Base-by-base conservation (phyloP, 768 basidiomycete species). In the Lyophyllum shimeji region DNA sequence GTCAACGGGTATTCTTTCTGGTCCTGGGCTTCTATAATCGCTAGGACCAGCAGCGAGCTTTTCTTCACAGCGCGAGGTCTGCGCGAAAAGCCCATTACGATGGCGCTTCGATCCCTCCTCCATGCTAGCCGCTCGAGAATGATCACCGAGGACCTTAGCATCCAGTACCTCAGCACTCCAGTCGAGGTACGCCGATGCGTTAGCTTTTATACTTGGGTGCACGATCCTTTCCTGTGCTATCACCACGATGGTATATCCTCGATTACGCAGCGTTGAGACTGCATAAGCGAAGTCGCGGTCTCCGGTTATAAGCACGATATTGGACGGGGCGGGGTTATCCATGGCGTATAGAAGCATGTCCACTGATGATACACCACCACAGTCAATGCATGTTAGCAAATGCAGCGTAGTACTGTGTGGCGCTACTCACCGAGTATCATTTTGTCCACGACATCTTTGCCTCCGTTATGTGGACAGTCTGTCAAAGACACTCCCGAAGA, bases 231-330 rank as follows among this genome's bases (percentile, higher is more conserved):
- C 65, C 20, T 69, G 74, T 7, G 74, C 72, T 31, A 87, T 69
- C 12, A 86, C 53, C 37, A 86, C 69, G 23, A 86, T 75, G 13
- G 68, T 68, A 62, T 81, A 84, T 37, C 71, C 69, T 52, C 84
- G 77, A 53, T 82, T 72, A 31, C 80, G 78, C 39, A 89, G 68
- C 24, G 73, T 74, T 1, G 86, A 80, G 31, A 86, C 67, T 8
- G 81, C 80, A 63, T 86, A 87, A 5, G 80, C 79, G 58, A 86
- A 82, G 63, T 87, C 85, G 37, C 83, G 75, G 67, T 89, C 84
- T 8, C 81, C 83, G 0, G 85, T 77, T 59, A 90, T 83, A 24
- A 90, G 70, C 25, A 87, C 66, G 56, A 86, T 68, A 7, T 84
- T 85, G n/a, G 78, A 64, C 53, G 79, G 77, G 1, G 75, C 53